These are phyloP conservation scores for Elsinoe australis DNA, from an alignment of 2,329 filamentous ascomycete genomes.

Conservation along the genomic window DNA sequence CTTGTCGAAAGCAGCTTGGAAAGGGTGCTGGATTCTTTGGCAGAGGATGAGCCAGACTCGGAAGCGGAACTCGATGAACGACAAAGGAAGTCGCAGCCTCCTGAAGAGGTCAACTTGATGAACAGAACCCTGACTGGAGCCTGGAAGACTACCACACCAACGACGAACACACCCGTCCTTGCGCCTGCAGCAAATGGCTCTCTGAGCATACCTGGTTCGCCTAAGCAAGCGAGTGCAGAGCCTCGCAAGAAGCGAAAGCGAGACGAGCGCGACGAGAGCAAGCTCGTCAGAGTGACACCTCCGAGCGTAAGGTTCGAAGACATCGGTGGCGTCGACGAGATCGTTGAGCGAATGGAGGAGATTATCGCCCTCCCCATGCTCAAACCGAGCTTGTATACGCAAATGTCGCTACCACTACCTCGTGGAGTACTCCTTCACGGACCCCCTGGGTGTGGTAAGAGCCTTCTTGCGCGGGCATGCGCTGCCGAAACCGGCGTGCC, in stretches of 20 bases:
- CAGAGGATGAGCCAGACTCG: constrained; percentile 52
- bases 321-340: constrained; percentile 67
- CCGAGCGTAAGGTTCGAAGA: constrained; percentile 63
- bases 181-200: constrained; percentile 28
- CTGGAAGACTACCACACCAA: constrained; percentile 40
- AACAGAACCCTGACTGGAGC: constrained; percentile 57
- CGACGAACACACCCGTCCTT: constrained; percentile 22
- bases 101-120: constrained; percentile 48
- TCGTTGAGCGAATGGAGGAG: constrained; percentile 61
- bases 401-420: constrained; percentile 60
- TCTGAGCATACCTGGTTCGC: constrained; percentile 36
- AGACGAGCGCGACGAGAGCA: constrained; percentile 36
- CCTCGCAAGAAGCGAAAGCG: constrained; percentile 57
- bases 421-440: constrained; percentile 73
- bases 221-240: constrained; percentile 48
- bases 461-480: constrained; percentile 71
- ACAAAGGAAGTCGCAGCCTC: constrained; percentile 23
- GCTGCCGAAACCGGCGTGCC: constrained; percentile 68
- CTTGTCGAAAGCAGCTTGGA: constrained; percentile 80
- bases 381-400: constrained; percentile 56
- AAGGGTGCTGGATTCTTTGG: constrained; percentile 65
- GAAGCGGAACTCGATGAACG: constrained; percentile 43
- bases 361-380: constrained; percentile 67
- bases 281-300: constrained; percentile 26
- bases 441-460: constrained; percentile 80